Evolutionary conservation across 2,329 filamentous ascomycete genomes (phyloP).

Genomic region (Paecilomyces sp.): DNA sequence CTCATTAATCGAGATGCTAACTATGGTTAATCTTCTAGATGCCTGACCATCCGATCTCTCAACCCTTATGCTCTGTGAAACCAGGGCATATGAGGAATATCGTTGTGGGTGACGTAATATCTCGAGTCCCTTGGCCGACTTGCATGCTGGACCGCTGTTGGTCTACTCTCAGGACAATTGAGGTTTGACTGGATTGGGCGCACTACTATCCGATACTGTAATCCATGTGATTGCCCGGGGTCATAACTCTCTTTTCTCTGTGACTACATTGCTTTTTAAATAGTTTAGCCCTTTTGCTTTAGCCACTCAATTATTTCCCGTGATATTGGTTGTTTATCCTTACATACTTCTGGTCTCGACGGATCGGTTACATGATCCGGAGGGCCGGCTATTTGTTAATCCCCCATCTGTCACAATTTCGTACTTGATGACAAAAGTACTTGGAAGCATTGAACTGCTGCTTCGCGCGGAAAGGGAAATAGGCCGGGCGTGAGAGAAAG

Average conservation of each 20-base stretch:
- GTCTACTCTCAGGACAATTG: neutral
- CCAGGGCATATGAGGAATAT: constrained; percentile 12
- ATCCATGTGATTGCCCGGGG: constrained; percentile 1
- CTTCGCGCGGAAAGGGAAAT: neutral
- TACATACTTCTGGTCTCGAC: constrained; percentile 1
- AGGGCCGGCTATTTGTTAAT: neutral
- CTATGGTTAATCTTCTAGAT: constrained; percentile 21
- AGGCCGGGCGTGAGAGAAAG: neutral
- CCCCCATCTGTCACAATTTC: neutral
- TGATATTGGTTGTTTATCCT: constrained; percentile 7
- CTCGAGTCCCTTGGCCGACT: neutral
- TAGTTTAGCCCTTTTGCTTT: constrained; percentile 3
- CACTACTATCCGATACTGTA: neutral
- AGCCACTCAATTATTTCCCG: constrained; percentile 2
- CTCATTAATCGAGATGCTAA: constrained; percentile 13
- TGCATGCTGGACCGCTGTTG: neutral
- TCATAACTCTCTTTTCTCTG: constrained; percentile 1
- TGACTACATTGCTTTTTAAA: constrained; percentile 3
- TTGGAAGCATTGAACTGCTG: neutral
- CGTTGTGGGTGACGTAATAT: neutral
- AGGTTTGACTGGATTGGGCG: neutral
- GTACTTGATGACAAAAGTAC: neutral
- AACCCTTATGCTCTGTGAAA: constrained; percentile 44
- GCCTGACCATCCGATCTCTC: constrained; percentile 44
- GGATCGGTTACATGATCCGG: neutral